A percentile compares a stretch with the other conserved stretches of the same genome.
Conservation (phyloP, 2,329 filamentous ascomycete genomes). For the Endoconidiophora polonica region DNA sequence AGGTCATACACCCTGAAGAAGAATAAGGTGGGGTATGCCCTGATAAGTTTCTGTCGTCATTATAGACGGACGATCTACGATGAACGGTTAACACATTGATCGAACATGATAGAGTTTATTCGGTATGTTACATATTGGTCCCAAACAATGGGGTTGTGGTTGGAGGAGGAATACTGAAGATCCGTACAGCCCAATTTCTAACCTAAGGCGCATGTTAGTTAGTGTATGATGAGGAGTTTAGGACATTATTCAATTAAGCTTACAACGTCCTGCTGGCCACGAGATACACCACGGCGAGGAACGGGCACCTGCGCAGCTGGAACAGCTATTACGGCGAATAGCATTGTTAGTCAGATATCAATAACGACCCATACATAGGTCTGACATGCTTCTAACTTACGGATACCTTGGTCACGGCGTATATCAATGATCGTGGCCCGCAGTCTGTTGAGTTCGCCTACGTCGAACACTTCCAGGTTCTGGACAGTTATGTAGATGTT, state of each 20-base stretch:
- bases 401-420: not conserved
- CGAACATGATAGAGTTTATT: too few species aligned
- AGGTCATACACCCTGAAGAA: too few species aligned
- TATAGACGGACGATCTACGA: too few species aligned
- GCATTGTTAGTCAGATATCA: not conserved
- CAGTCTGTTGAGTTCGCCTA: not conserved
- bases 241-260: not conserved
- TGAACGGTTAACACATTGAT: too few species aligned
- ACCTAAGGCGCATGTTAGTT: constrained; percentile 21
- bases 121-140: constrained; percentile 18
- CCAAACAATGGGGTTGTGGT: constrained; percentile 33
- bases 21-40: too few species aligned
- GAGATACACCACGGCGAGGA: not conserved
- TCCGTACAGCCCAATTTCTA: constrained; percentile 43
- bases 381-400: not conserved
- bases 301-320: not conserved
- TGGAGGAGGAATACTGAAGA: constrained; percentile 38
- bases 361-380: too few species aligned
- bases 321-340: not conserved
- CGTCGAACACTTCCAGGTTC: not conserved
- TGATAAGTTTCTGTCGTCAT: too few species aligned
- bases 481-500: not conserved
- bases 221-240: not conserved
- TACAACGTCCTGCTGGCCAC: not conserved
- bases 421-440: not conserved